phyloP scores from a whole-genome alignment of 192 early-diverging fungal genomes.

The Coemansia sp. region DNA sequence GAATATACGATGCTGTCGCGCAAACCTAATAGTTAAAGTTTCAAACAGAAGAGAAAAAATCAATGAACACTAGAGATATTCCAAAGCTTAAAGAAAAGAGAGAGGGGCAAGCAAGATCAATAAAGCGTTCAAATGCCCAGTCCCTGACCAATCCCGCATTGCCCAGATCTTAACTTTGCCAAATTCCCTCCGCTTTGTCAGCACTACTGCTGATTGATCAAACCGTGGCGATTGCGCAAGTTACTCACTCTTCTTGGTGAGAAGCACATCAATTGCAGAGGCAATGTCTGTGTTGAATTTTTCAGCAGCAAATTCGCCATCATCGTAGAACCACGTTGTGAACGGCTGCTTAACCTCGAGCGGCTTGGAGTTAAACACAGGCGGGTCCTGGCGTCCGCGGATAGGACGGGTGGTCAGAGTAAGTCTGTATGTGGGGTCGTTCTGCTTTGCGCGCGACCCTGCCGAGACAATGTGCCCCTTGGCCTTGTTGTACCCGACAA shows the following conservation, averaged over 20 bases:
- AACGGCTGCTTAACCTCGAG: slow-evolving; percentile 56
- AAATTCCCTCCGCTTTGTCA: neutral
- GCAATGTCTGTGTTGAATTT: slow-evolving; percentile 58
- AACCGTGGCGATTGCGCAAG: neutral
- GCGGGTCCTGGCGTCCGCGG: slow-evolving; percentile 54
- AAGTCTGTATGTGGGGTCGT: slow-evolving; percentile 59
- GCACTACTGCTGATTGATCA: neutral
- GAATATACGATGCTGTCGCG: neutral
- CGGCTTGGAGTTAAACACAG: slow-evolving; percentile 46
- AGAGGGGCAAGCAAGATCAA: neutral
- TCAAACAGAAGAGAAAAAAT: neutral
- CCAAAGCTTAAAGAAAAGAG: slow-evolving; percentile 9
- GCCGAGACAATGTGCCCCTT: slow-evolving; percentile 58
- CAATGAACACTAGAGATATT: slow-evolving; percentile 6
- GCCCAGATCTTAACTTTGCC: no score
- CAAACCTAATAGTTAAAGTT: neutral
- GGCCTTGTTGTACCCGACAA: slow-evolving; percentile 61
- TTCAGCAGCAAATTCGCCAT: slow-evolving; percentile 60
- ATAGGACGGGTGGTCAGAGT: slow-evolving; percentile 54
- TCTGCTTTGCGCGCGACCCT: slow-evolving; percentile 51
- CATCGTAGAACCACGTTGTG: slow-evolving; percentile 65
- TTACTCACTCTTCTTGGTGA: slow-evolving; percentile 54
- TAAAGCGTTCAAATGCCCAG: no score
- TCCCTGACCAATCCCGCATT: no score
- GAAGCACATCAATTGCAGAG: slow-evolving; percentile 51